A percentile compares a stretch with the other conserved stretches of the same genome.
Conservation (phyloP, 768 basidiomycete species). For the Tylopilus felleus region DNA sequence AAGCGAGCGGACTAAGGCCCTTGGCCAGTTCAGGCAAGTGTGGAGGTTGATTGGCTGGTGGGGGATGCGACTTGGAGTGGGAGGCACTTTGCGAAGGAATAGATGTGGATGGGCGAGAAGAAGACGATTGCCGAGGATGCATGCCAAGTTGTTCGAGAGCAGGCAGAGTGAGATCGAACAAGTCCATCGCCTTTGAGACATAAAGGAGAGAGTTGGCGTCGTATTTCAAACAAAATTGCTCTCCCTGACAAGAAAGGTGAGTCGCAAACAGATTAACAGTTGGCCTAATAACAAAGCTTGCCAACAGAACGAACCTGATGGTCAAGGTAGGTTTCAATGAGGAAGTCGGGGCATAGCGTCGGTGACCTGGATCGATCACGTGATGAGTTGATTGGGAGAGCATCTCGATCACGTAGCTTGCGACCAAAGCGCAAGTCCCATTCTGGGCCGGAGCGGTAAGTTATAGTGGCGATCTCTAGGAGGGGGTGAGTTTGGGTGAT, state of each 20-base stretch:
- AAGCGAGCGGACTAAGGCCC: constrained; percentile 70
- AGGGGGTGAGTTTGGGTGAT: background rate
- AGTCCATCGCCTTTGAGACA: constrained; percentile 98
- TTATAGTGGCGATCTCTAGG: constrained; percentile 96
- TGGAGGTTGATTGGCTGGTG: constrained; percentile 68
- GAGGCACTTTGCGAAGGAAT: constrained; percentile 34
- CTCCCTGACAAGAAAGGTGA: constrained; percentile 53
- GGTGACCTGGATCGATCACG: constrained; percentile 42
- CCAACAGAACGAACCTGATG: constrained; percentile 52
- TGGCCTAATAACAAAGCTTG: background rate
- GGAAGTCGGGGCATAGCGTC: constrained; percentile 91
- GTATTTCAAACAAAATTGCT: constrained; percentile 97
- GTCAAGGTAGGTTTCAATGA: constrained; percentile 98
- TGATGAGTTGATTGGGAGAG: background rate
- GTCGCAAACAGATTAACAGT: background rate
- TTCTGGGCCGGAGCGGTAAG: constrained; percentile 97
- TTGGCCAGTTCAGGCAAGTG: constrained; percentile 73
- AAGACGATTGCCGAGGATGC: constrained; percentile 23
- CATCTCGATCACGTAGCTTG: constrained; percentile 44
- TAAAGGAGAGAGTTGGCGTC: constrained; percentile 99
- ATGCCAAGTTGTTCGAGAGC: constrained; percentile 71
- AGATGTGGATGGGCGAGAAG: constrained; percentile 18
- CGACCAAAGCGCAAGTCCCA: constrained; percentile 99
- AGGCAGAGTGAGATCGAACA: constrained; percentile 90
- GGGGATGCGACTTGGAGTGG: constrained; percentile 67